Evolutionary conservation across 495 filamentous ascomycete species (phyloP).

Genomic region (Polyplosphaeria fusca): DNA sequence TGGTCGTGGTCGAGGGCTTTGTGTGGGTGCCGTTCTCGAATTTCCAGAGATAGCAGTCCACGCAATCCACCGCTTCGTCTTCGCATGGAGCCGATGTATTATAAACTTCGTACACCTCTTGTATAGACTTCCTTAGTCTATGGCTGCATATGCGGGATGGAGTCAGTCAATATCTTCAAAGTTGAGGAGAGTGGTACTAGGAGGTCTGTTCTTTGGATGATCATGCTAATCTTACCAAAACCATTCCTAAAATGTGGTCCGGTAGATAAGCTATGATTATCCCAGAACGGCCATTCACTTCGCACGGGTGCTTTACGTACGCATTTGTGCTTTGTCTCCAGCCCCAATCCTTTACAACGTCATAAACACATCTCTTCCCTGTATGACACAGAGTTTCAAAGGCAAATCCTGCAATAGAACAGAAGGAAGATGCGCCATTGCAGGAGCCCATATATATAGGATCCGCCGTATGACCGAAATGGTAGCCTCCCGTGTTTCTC

Average conservation of each 20-base stretch:
- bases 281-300: too few relatives aligned
- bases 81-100: slow-evolving; percentile 10
- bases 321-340: slow-evolving; percentile 24
- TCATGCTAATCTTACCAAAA: too few relatives aligned
- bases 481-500: slow-evolving; percentile 21
- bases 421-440: slow-evolving; percentile 18
- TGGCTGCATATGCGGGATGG: too few relatives aligned
- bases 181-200: too few relatives aligned
- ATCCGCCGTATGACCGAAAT: slow-evolving; percentile 26
- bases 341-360: slow-evolving; percentile 28
- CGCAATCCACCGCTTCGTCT: slow-evolving; percentile 19
- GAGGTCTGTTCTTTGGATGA: too few relatives aligned
- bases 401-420: slow-evolving; percentile 19
- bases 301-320: too few relatives aligned
- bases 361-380: slow-evolving; percentile 19
- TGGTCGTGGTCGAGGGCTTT: slow-evolving; percentile 10
- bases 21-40: slow-evolving; percentile 25
- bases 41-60: slow-evolving; percentile 26
- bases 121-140: slow-evolving; percentile 17
- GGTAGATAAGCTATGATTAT: too few relatives aligned
- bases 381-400: slow-evolving; percentile 28
- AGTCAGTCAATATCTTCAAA: too few relatives aligned
- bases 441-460: slow-evolving; percentile 29
- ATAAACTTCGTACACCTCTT: slow-evolving; percentile 20
- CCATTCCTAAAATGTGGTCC: too few relatives aligned